Base-by-base conservation (phyloP, 2,329 filamentous ascomycete genomes). In the Chaetomium sp. region DNA sequence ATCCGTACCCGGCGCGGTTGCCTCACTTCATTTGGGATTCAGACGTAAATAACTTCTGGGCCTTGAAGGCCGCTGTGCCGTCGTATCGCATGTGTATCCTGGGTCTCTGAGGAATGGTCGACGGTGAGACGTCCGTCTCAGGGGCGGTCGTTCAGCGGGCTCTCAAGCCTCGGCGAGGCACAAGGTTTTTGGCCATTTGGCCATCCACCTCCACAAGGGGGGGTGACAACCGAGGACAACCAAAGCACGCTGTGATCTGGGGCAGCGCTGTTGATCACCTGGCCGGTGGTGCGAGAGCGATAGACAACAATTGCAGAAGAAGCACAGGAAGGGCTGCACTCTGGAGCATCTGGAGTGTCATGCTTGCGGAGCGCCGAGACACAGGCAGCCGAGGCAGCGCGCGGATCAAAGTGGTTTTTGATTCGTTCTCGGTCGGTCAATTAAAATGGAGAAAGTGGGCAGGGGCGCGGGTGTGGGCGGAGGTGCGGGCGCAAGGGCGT, bases 51-150 rank as follows among this genome's bases (percentile, higher is more conserved):
- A 27, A 27, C 19, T 27, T 27, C 19, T 27, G 19, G 19, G 19
- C 19, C n/a, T 27, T 54, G 52, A 19, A 35, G 52, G 12, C 19
- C 7, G 46, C 45, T 54, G 53, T 41, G 48, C 48, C 41, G 48
- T 43, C 11, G 3, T 36, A 45, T 35, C 45, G 49, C 43, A 52
- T 48, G 40, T 40, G 38, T 40, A 35, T 34, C 40, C 34, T n/a
- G 40, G 27, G 27, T 10, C 19, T 12, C 40, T 47, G 32, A 47
- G 43, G 37, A 36, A 42, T 36, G 14, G 40, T 42, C 33, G 47
- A 51, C 43, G 46, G 49, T 48, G 54, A 52, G 49, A 56, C 44
- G 54, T 27, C 19, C 19, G 19, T 52, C 43, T 52, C 49, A 55
- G 54, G 42, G 46, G 41, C 42, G 42, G 11, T 19, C 36, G 48